Conservation (phyloP, 805 yeast genomes). For the Scheffersomyces ergatensis region DNA sequence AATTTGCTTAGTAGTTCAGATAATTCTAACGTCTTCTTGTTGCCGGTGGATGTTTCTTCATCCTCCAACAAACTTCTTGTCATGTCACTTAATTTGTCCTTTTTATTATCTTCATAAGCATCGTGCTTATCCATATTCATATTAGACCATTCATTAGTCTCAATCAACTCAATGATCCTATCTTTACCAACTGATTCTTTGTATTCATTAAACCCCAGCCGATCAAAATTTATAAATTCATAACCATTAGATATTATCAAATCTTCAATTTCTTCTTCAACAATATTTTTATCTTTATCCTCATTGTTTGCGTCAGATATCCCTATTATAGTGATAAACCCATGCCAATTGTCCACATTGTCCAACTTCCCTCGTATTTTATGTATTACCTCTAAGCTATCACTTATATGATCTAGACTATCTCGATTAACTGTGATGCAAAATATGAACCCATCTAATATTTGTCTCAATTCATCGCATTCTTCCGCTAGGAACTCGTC, state of each 20-base stretch:
- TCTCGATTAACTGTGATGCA: constrained; percentile 29
- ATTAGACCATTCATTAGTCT: constrained; percentile 47
- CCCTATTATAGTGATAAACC: constrained; percentile 37
- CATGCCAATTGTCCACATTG: constrained; percentile 16
- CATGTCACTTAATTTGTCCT: constrained; percentile 22
- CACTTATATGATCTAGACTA: constrained; percentile 18
- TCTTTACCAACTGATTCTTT: constrained; percentile 41
- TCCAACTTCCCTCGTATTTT: constrained; percentile 11
- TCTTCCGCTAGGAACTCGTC: constrained; percentile 37
- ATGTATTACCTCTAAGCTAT: constrained; percentile 13
- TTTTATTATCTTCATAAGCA: constrained; percentile 18
- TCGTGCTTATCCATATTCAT: constrained; percentile 11
- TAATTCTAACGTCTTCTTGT: constrained; percentile 17
- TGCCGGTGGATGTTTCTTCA: constrained; percentile 4
- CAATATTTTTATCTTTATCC: constrained; percentile 5
- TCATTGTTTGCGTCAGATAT: constrained; percentile 7
- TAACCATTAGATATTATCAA: constrained; percentile 33
- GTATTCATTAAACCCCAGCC: constrained; percentile 37
- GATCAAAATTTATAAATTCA: constrained; percentile 38
- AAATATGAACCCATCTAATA: constrained; percentile 44
- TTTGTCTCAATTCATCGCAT: constrained; percentile 42
- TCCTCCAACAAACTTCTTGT: constrained; percentile 19
- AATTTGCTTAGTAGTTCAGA: constrained; percentile 30
- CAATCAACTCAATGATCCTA: constrained; percentile 45
- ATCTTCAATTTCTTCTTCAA: constrained; percentile 36